These are phyloP conservation scores for Diplotaxis tenuifolia DNA, from an alignment of 345 rosid genomes.

Conservation along the genomic window DNA sequence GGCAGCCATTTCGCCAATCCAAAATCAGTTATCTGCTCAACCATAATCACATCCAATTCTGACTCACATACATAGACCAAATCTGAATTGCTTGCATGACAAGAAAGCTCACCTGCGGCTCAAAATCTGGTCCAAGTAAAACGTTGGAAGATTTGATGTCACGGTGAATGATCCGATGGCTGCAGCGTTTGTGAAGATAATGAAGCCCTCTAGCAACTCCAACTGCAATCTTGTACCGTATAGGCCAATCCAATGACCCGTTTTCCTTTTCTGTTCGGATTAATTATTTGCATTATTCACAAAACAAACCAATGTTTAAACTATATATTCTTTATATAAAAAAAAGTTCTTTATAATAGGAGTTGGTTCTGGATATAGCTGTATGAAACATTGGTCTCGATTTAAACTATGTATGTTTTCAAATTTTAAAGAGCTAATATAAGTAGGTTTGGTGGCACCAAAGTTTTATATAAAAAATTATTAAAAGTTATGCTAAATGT, in stretches of 20 bases:
- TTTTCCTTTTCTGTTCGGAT: constrained; percentile 20
- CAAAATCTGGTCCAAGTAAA: constrained; percentile 81
- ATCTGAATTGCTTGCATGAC: neutral
- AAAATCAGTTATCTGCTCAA: constrained; percentile 76
- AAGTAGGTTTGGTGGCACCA: too few species aligned
- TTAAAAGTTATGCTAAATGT: too few species aligned
- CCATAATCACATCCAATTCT: neutral
- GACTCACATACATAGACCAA: neutral
- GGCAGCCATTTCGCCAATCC: constrained; percentile 97
- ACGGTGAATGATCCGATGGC: constrained; percentile 83
- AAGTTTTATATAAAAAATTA: too few species aligned
- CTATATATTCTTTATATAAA: too few species aligned
- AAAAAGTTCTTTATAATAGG: too few species aligned
- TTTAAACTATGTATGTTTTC: too few species aligned
- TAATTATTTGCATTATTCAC: neutral
- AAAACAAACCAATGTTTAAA: neutral
- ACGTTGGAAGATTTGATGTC: constrained; percentile 93
- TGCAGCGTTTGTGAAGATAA: constrained; percentile 87
- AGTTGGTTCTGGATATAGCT: too few species aligned
- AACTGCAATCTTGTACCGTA: constrained; percentile 66
- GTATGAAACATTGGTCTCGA: too few species aligned
- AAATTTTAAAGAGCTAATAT: too few species aligned
- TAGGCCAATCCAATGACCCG: constrained; percentile 54
- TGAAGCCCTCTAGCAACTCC: constrained; percentile 88
- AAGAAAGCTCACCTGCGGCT: constrained; percentile 70